Percentiles rank a stretch among this genome's conserved stretches.
phyloP scores from a whole-genome alignment of 192 early-diverging fungal genomes.

The Gigaspora rosea region DNA sequence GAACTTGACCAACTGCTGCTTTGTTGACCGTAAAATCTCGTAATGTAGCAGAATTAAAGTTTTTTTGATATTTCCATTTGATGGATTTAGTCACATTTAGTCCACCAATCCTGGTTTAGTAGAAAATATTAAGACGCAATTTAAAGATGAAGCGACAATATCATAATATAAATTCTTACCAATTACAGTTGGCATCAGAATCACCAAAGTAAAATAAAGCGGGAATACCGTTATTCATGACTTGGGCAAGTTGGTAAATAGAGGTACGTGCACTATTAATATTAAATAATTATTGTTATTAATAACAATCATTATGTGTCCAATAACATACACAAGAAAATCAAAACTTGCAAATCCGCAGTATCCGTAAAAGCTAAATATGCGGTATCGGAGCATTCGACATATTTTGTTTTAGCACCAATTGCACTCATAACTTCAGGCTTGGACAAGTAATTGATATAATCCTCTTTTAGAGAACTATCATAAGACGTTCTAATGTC shows the following conservation, averaged over 20 bases:
- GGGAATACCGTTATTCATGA: conserved; percentile 58
- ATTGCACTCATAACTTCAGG: conserved; percentile 50
- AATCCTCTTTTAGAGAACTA: conserved; percentile 53
- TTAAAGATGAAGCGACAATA: conserved; percentile 29
- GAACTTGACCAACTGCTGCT: conserved; percentile 35
- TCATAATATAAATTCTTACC: conserved; percentile 41
- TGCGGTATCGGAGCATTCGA: conserved; percentile 56
- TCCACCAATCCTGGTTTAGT: conserved; percentile 25
- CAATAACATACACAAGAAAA: background rate
- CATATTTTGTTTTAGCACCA: conserved; percentile 51
- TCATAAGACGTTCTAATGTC: conserved; percentile 70
- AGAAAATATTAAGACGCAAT: background rate
- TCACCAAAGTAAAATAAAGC: conserved; percentile 80
- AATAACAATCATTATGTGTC: background rate
- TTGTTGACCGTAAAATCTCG: background rate
- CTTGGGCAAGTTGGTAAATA: conserved; percentile 38
- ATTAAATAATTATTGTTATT: background rate
- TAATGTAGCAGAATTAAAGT: conserved; percentile 9
- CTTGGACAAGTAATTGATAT: conserved; percentile 58
- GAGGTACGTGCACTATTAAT: conserved; percentile 15
- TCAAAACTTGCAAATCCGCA: conserved; percentile 50
- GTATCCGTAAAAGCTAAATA: conserved; percentile 40
- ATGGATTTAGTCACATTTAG: conserved; percentile 3
- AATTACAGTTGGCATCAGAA: conserved; percentile 82
- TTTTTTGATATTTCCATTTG: background rate